phyloP scores from a whole-genome alignment of 352 stramenopile genomes.

The Saprolegnia parasitica region DNA sequence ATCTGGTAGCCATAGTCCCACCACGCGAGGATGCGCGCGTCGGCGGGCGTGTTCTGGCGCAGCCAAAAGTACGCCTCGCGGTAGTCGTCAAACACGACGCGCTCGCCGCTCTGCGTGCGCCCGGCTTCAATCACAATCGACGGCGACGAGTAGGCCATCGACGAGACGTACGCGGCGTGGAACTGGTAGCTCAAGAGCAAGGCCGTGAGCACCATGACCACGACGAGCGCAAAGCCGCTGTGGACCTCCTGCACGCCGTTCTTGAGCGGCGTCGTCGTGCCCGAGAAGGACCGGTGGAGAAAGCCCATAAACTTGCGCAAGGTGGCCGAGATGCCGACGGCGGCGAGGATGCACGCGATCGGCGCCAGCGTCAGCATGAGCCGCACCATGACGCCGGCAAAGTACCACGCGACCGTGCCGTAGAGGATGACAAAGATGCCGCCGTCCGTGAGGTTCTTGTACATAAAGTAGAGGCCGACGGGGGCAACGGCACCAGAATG shows the following conservation, averaged over 20 bases:
- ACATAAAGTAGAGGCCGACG: slow-evolving; percentile 88
- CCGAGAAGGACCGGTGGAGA: slow-evolving; percentile 35
- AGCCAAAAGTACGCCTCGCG: slow-evolving; percentile 92
- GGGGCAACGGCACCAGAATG: slow-evolving; percentile 89
- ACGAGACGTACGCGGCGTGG: slow-evolving; percentile 86
- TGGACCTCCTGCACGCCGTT: slow-evolving; percentile 62
- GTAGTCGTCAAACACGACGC: slow-evolving; percentile 96
- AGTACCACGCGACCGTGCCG: slow-evolving; percentile 90
- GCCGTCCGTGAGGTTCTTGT: slow-evolving; percentile 83
- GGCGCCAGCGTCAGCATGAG: slow-evolving; percentile 89
- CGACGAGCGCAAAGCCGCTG: slow-evolving; percentile 46
- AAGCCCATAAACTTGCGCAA: slow-evolving; percentile 77
- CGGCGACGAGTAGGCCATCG: slow-evolving; percentile 87
- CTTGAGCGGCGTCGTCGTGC: slow-evolving; percentile 38
- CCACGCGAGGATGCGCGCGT: slow-evolving; percentile 87
- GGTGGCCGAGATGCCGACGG: slow-evolving; percentile 76
- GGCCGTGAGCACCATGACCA: slow-evolving; percentile 56
- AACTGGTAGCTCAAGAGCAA: slow-evolving; percentile 84
- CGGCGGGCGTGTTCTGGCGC: slow-evolving; percentile 83
- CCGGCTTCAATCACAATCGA: slow-evolving; percentile 89
- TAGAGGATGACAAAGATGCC: slow-evolving; percentile 92
- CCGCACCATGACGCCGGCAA: slow-evolving; percentile 90
- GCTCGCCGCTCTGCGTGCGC: slow-evolving; percentile 58
- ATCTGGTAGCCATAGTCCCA: slow-evolving; percentile 93
- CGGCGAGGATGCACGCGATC: slow-evolving; percentile 89